phyloP scores from a whole-genome alignment of 2,329 filamentous ascomycete genomes.

The Fusarium albosuccineum region DNA sequence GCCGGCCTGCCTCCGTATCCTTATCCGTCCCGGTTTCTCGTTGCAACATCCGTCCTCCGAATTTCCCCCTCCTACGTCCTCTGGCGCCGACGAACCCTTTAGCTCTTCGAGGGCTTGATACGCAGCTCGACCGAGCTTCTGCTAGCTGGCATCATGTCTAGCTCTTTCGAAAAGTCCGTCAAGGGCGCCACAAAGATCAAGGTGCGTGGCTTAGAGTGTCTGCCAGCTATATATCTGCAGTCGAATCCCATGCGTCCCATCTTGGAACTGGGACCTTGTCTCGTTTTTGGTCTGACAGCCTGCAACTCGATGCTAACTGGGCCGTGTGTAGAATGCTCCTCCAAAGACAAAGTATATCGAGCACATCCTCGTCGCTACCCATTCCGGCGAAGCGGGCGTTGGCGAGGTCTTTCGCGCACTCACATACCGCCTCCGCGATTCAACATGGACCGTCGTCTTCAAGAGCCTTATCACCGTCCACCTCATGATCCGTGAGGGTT shows the following conservation, averaged over 20 bases:
- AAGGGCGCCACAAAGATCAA: conserved; percentile 99
- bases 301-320: conserved; percentile 16
- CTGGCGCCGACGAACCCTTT: conserved; percentile 15
- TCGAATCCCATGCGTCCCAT: not conserved
- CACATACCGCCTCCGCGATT: conserved; percentile 89
- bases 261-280: not conserved
- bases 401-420: conserved; percentile 95
- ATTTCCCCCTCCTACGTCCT: conserved; percentile 19
- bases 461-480: conserved; percentile 97
- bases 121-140: conserved; percentile 23
- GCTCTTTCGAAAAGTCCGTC: conserved; percentile 98
- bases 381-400: conserved; percentile 93
- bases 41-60: conserved; percentile 34
- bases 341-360: conserved; percentile 99
- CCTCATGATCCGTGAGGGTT: conserved; percentile 96
- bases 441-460: conserved; percentile 99
- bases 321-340: conserved; percentile 78
- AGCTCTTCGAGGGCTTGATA: conserved; percentile 23
- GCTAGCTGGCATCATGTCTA: conserved; percentile 70
- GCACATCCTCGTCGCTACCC: conserved; percentile 94
- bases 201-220: conserved; percentile 60
- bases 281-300: not conserved
- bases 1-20: conserved; percentile 21
- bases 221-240: not conserved
- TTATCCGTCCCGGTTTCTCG: conserved; percentile 36